Evolutionary conservation across 352 stramenopile species (phyloP).

Genomic region (Phytopythium boreale): DNA sequence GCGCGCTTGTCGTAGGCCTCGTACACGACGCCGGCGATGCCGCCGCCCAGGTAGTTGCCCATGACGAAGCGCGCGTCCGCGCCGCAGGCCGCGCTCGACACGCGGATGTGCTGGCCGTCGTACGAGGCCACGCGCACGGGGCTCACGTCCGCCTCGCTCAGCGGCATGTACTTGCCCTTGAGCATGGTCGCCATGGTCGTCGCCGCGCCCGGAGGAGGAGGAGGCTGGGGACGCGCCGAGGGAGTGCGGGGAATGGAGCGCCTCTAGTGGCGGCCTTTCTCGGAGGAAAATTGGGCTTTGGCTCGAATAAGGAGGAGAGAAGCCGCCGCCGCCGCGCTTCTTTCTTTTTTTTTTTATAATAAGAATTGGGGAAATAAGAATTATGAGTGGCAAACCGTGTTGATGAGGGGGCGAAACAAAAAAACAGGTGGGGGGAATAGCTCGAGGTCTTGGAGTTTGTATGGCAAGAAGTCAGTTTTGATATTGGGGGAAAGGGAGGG

Average conservation of each 20-base stretch:
- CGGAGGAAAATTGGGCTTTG: background rate
- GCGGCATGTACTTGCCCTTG: slow-evolving; percentile 86
- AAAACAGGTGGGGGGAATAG: background rate
- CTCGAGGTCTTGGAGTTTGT: background rate
- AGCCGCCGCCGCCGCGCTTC: too few species aligned
- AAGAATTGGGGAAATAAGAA: background rate
- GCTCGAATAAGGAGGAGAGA: background rate
- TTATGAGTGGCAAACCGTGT: too few species aligned
- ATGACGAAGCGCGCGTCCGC: slow-evolving; percentile 58
- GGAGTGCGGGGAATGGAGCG: background rate
- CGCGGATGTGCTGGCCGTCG: slow-evolving; percentile 75
- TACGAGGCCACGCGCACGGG: slow-evolving; percentile 72
- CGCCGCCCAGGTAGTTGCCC: slow-evolving; percentile 91
- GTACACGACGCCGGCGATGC: slow-evolving; percentile 92
- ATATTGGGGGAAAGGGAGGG: too few species aligned
- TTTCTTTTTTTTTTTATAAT: background rate
- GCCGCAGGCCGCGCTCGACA: slow-evolving; percentile 13
- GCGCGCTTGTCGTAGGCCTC: slow-evolving; percentile 82
- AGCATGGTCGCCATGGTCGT: slow-evolving; percentile 17
- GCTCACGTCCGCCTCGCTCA: slow-evolving; percentile 80
- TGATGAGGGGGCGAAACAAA: background rate
- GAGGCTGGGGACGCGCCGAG: background rate
- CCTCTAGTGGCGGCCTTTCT: background rate
- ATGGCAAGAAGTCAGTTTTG: background rate
- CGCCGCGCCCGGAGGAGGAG: background rate